These are phyloP conservation scores for Cairneyella variabilis DNA, from an alignment of 495 filamentous ascomycete genomes.

Conservation along the genomic window DNA sequence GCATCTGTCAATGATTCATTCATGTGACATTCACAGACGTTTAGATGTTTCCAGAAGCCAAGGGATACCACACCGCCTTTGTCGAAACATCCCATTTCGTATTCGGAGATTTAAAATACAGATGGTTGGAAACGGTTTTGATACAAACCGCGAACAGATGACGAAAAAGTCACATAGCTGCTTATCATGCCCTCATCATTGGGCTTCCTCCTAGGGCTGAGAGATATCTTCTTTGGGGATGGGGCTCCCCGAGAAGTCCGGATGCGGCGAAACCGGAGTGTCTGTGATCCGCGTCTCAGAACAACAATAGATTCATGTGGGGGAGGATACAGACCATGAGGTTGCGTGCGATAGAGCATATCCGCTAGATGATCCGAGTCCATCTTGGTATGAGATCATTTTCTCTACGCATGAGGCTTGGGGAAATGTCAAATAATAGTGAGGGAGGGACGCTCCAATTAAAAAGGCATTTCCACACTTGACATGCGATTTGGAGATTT, in stretches of 20 bases:
- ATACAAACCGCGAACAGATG: background rate
- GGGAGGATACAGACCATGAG: too few species aligned
- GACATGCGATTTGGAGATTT: too few species aligned
- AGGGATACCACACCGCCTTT: too few species aligned
- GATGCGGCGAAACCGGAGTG: slow-evolving; percentile 7
- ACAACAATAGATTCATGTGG: too few species aligned
- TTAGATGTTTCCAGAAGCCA: slow-evolving; percentile 6
- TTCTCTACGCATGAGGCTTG: background rate
- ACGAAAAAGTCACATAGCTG: background rate
- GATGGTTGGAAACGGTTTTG: slow-evolving; percentile 1
- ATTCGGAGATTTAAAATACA: background rate
- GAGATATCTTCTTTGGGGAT: background rate
- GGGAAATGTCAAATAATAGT: too few species aligned
- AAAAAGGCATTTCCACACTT: too few species aligned
- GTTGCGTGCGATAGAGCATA: background rate
- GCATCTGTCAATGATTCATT: background rate
- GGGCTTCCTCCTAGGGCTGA: background rate
- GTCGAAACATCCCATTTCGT: background rate
- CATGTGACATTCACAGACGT: background rate
- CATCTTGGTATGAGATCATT: slow-evolving; percentile 1
- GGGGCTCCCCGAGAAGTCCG: background rate
- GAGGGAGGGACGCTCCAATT: too few species aligned
- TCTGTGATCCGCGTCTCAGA: slow-evolving; percentile 8
- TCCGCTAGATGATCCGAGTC: background rate
- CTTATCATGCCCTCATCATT: background rate